Evolutionary conservation across 140 eudicot species (phyloP).

Genomic region (Cichorium intybus): DNA sequence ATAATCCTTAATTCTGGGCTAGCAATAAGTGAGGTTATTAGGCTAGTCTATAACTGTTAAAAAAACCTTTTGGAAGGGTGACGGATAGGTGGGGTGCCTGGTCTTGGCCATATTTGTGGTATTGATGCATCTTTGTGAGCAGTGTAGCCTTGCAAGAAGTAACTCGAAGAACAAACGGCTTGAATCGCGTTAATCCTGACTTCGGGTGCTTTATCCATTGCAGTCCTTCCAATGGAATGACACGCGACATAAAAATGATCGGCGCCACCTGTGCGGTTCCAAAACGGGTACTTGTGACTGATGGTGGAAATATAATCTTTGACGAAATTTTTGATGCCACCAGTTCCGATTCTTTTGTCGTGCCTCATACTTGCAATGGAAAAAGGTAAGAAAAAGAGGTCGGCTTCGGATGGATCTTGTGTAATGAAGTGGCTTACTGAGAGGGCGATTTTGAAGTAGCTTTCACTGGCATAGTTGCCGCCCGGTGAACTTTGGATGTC

Average conservation of each 20-base stretch:
- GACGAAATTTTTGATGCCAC: conserved; percentile 55
- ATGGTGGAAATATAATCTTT: conserved; percentile 46
- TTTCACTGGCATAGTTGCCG: conserved; percentile 92
- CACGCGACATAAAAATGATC: conserved; percentile 92
- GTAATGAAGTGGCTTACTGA: conserved; percentile 67
- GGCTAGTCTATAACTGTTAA: background rate
- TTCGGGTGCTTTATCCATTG: conserved; percentile 66
- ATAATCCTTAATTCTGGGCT: background rate
- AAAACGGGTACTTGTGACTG: conserved; percentile 58
- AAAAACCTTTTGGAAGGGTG: conserved; percentile 50
- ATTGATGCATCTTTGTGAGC: conserved; percentile 78
- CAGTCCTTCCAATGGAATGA: conserved; percentile 75
- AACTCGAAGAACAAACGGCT: conserved; percentile 80
- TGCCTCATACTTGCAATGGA: conserved; percentile 78
- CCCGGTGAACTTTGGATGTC: conserved; percentile 37
- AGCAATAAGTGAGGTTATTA: background rate
- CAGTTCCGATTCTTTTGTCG: conserved; percentile 68
- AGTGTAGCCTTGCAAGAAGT: conserved; percentile 53
- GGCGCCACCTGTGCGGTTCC: conserved; percentile 85
- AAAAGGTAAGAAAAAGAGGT: conserved; percentile 76
- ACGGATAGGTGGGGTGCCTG: conserved; percentile 42
- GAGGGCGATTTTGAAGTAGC: conserved; percentile 72
- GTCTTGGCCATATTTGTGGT: conserved; percentile 90
- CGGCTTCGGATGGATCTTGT: conserved; percentile 65
- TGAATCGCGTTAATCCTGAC: conserved; percentile 73